These are phyloP conservation scores for Apiotrichum siamense DNA, from an alignment of 1,284 basidiomycete genomes.

Conservation along the genomic window DNA sequence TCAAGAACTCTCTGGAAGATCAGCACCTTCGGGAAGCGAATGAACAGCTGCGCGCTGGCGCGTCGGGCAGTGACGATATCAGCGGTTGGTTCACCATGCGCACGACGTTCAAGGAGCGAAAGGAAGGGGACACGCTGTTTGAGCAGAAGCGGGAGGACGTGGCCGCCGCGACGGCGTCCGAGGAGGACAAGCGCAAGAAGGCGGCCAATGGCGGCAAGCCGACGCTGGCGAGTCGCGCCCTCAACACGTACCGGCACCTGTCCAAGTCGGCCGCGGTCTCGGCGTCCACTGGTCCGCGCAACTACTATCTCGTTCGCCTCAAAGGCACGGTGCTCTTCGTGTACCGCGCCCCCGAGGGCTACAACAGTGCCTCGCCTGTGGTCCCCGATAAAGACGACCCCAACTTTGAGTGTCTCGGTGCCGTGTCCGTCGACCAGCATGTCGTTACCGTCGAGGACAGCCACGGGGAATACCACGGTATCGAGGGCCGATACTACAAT, in stretches of 20 bases:
- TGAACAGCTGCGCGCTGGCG: constrained; percentile 15
- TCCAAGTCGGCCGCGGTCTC: constrained; percentile 51
- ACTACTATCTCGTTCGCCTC: constrained; percentile 80
- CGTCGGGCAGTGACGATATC: constrained; percentile 2
- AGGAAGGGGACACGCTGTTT: not conserved
- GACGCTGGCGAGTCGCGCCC: constrained; percentile 45
- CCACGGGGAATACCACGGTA: constrained; percentile 44
- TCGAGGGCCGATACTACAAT: constrained; percentile 71
- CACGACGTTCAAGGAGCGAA: constrained; percentile 64
- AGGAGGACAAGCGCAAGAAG: not conserved
- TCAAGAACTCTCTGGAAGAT: constrained; percentile 33
- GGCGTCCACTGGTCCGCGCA: constrained; percentile 56
- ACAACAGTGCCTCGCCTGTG: constrained; percentile 47
- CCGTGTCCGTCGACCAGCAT: constrained; percentile 66
- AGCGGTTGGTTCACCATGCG: constrained; percentile 78
- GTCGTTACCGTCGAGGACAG: constrained; percentile 68
- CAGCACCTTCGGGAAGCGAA: constrained; percentile 5
- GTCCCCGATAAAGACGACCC: constrained; percentile 9
- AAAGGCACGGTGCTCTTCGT: constrained; percentile 84
- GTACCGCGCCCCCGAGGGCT: constrained; percentile 49
- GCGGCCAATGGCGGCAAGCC: constrained; percentile 49
- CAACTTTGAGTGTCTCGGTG: constrained; percentile 69
- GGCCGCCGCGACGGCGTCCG: not conserved
- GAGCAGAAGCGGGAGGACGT: not conserved
- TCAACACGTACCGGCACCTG: constrained; percentile 8